Percentiles rank a stretch among this genome's conserved stretches.
Conservation (phyloP, 768 basidiomycete species). For the Leccinum incarnatum region DNA sequence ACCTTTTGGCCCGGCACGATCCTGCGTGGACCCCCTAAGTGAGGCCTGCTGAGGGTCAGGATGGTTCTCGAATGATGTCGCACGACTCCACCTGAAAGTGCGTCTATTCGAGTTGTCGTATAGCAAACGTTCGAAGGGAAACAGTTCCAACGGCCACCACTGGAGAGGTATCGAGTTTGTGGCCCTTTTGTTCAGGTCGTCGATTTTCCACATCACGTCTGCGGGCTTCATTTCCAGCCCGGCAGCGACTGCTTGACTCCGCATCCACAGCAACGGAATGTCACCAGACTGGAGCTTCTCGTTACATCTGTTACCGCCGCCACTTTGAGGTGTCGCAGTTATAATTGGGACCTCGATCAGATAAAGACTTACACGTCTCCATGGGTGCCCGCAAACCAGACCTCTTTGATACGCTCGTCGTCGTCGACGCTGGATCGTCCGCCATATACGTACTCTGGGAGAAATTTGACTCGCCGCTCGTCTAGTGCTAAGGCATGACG, state of each 20-base stretch:
- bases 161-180: slow-evolving; percentile 5
- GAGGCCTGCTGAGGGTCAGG: slow-evolving; percentile 23
- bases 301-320: slow-evolving; percentile 29
- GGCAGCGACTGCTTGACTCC: slow-evolving; percentile 27
- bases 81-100: slow-evolving; percentile 19
- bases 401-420: slow-evolving; percentile 36
- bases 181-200: slow-evolving; percentile 24
- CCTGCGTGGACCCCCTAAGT: slow-evolving; percentile 23
- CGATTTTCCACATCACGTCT: slow-evolving; percentile 28
- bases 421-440: slow-evolving; percentile 13
- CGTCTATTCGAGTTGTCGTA: not conserved
- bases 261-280: slow-evolving; percentile 32
- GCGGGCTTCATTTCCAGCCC: slow-evolving; percentile 22
- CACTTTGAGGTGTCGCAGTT: slow-evolving; percentile 11
- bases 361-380: slow-evolving; percentile 36
- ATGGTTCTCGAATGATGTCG: not conserved
- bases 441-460: slow-evolving; percentile 41
- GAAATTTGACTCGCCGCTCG: slow-evolving; percentile 46
- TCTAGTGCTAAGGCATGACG: slow-evolving; percentile 48
- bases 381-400: slow-evolving; percentile 43
- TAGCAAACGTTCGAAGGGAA: no score
- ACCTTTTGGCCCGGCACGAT: slow-evolving; percentile 31
- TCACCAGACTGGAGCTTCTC: slow-evolving; percentile 28
- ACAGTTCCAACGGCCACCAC: no score
- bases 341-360: not conserved